phyloP scores from a whole-genome alignment of 306 rosid genomes.

The Gastrolobium villosum region DNA sequence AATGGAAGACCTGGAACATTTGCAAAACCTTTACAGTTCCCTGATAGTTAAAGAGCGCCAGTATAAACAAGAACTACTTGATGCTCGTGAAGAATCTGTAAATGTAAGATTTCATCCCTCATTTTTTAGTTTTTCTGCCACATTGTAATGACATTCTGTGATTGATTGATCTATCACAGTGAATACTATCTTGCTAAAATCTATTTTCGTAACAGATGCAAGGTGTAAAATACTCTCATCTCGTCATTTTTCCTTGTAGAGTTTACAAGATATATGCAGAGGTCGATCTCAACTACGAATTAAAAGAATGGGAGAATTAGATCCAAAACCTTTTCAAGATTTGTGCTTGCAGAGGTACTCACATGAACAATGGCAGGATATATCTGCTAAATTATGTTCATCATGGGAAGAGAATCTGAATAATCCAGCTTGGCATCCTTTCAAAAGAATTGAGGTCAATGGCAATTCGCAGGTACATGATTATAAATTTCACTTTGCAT shows the following conservation, averaged over 20 bases:
- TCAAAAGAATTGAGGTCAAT: slow-evolving; percentile 37
- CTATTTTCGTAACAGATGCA: background rate
- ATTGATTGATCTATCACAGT: slow-evolving; percentile 19
- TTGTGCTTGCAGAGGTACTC: slow-evolving; percentile 42
- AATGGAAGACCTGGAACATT: slow-evolving; percentile 38
- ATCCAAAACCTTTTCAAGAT: slow-evolving; percentile 49
- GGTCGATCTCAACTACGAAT: slow-evolving; percentile 48
- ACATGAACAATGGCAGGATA: slow-evolving; percentile 37
- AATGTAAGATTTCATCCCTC: slow-evolving; percentile 35
- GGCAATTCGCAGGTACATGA: slow-evolving; percentile 41
- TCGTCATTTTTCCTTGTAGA: slow-evolving; percentile 27
- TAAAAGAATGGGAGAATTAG: slow-evolving; percentile 50
- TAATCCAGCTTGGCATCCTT: slow-evolving; percentile 51
- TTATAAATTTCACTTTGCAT: background rate
- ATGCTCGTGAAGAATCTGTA: slow-evolving; percentile 51
- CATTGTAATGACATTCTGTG: background rate
- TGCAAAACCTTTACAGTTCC: slow-evolving; percentile 32
- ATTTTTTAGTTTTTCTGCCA: background rate
- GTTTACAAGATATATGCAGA: slow-evolving; percentile 33
- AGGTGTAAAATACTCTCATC: background rate
- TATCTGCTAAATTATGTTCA: slow-evolving; percentile 48
- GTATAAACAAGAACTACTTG: slow-evolving; percentile 43
- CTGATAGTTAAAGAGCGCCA: slow-evolving; percentile 42
- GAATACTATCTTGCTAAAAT: background rate
- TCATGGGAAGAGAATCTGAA: slow-evolving; percentile 48